These are phyloP conservation scores for Helotiales sp. DNA, from an alignment of 2,329 filamentous ascomycete genomes.

Conservation along the genomic window DNA sequence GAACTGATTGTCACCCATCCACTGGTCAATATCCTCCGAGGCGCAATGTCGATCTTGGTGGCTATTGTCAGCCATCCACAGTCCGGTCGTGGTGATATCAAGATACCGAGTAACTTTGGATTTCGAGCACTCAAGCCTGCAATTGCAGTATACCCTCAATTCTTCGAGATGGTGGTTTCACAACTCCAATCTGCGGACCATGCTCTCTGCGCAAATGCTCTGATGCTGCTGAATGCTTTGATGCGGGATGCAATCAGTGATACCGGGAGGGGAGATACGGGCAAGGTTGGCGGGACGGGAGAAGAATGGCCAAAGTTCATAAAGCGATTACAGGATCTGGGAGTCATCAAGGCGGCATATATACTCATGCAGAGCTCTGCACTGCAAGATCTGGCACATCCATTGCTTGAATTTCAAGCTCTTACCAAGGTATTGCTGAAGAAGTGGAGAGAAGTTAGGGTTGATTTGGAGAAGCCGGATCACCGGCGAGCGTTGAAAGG, in stretches of 20 bases:
- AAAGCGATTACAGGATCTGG: constrained; percentile 87
- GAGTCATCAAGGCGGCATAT: constrained; percentile 89
- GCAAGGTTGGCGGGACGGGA: constrained; percentile 39
- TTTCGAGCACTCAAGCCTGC: constrained; percentile 91
- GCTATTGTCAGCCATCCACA: constrained; percentile 88
- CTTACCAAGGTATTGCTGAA: constrained; percentile 84
- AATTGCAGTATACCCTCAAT: constrained; percentile 87
- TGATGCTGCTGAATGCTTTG: constrained; percentile 93
- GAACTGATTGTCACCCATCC: constrained; percentile 93
- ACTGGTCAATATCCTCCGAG: constrained; percentile 93
- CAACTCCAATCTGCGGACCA: constrained; percentile 93
- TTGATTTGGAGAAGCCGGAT: constrained; percentile 85
- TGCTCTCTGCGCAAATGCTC: constrained; percentile 88
- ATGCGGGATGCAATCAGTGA: constrained; percentile 89
- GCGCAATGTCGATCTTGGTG: constrained; percentile 95
- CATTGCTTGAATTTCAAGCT: constrained; percentile 88
- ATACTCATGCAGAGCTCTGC: constrained; percentile 92
- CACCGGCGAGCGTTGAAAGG: constrained; percentile 78
- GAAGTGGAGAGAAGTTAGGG: constrained; percentile 83
- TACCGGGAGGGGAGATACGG: constrained; percentile 44
- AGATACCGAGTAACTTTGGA: constrained; percentile 68
- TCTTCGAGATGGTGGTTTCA: constrained; percentile 90
- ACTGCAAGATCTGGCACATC: constrained; percentile 85
- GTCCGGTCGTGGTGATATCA: constrained; percentile 43
- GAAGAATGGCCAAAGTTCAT: constrained; percentile 96